Evolutionary conservation across 177 flowering plant species (phyloP), one percentile per base, ranked within the genome.

Genomic region (Vitis hybrid): DNA sequence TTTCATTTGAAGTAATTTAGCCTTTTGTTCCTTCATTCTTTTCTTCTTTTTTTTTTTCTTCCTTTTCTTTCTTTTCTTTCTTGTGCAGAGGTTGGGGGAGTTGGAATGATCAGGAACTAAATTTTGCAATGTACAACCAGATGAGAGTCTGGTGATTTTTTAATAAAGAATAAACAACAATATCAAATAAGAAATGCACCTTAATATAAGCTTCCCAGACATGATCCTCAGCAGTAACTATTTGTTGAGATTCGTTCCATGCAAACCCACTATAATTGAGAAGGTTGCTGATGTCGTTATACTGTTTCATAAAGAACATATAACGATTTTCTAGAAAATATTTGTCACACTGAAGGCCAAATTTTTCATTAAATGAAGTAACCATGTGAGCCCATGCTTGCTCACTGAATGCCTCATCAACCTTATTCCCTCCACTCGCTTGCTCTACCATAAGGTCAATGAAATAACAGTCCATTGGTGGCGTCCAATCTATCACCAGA

Each of bases 181-280:
- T 12, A 18, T 14, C 2, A 21, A 64, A 26, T n/a, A n/a, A 39
- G 70, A n/a, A 18, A 14, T 7, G 48, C 51, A 83, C 86, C 86
- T 83, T 70, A 11, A 64, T 69, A 62, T 75, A 83, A 62, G 80
- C 79, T 65, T 83, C 86, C 86, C 86, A 83, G 45, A 49, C 19
- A 66, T 67, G 62, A 70, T 76, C 62, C 17, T 71, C 76, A 57
- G 84, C 86, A 30, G 23, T 64, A 26, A 80, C 45, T 59, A 65
- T 69, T 56, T 79, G 76, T 23, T 64, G 79, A 30, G 72, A 56
- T 70, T 66, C 86, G 67, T 80, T 79, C 84, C 84, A 83, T 11
- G 66, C 18, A 48, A 83, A 83, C 11, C 80, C 86, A 51, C 57
- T 62, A 39, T 69, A 76, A 64, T 59, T 72, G 65, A 80, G 81